Evolutionary conservation across 2,329 filamentous ascomycete genomes (phyloP), one percentile per base, ranked within the genome.

Genomic region (Pyrenophora tritici-repentis): DNA sequence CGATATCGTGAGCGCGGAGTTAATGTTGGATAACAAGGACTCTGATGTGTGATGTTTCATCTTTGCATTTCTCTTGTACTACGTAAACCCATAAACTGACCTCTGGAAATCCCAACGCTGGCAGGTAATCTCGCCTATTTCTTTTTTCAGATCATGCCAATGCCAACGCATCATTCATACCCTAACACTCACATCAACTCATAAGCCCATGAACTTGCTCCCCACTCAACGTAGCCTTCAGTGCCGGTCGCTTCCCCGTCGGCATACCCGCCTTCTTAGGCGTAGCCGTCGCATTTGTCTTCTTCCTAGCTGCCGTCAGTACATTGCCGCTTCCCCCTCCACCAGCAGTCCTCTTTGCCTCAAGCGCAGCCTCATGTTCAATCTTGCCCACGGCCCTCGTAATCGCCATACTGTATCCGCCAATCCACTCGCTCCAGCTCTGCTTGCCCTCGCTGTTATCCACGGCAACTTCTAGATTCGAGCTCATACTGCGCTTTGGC

Each of bases 401-500:
- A 38, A 73, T 71, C 8, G 70, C 69, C 52, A 73, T 55, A 41
- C 70, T 73, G 44, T 73, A 73, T 13, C 70, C 71, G 0, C 71
- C 71, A 42, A 73, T 71, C 70, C 70, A 73, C 42, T 73, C 71
- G 6, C 67, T 55, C 71, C 71, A 73, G 29, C 65, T 65, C 58
- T 70, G 58, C 42, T 67, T 66, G 0, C 60, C 61, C 1, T 47
- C 57, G 3, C 43, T 55, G 4, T 50, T 46, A 4, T 62, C 61
- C 1, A 47, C 57, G 2, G 42, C 47, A 6, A 63, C 51, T n/a
- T 65, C 61, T 46, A 61, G 34, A 3, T 49, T 61, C 5, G 58
- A 53, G 12, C 44, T 58, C 17, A 48, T 32, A 3, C 18, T 58
- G 6, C 53, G 53, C 8, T 45, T 41, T 1, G 52, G 54, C 9